Evolutionary conservation across 2,329 filamentous ascomycete genomes (phyloP).

Genomic region (Colletotrichum karsti): DNA sequence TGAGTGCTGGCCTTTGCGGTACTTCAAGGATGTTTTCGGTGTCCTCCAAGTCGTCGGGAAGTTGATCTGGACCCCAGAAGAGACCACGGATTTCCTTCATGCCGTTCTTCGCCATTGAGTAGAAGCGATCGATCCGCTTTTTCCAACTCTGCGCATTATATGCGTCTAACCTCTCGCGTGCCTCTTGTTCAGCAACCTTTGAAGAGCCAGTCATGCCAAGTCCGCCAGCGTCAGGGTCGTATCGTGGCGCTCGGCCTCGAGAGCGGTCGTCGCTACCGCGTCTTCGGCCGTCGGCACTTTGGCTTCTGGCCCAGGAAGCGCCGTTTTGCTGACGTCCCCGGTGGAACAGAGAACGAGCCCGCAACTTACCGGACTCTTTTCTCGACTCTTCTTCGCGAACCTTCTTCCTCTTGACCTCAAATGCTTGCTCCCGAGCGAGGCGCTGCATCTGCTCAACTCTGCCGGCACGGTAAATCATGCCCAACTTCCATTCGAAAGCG

Average conservation of each 20-base stretch:
- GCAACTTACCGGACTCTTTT: constrained; percentile 59
- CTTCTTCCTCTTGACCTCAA: constrained; percentile 85
- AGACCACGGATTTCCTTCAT: constrained; percentile 81
- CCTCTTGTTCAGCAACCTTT: constrained; percentile 79
- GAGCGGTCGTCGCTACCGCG: constrained; percentile 41
- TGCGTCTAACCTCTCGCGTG: constrained; percentile 76
- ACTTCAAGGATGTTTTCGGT: constrained; percentile 87
- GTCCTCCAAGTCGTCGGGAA: constrained; percentile 84
- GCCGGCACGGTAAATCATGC: constrained; percentile 91
- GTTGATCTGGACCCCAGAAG: constrained; percentile 84
- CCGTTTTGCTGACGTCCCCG: constrained; percentile 40
- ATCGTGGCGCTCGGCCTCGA: constrained; percentile 64
- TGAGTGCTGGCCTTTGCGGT: constrained; percentile 83
- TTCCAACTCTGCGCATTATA: constrained; percentile 95
- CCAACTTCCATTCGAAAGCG: constrained; percentile 96
- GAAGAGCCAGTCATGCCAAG: constrained; percentile 74
- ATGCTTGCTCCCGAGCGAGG: constrained; percentile 89
- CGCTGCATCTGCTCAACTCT: constrained; percentile 90
- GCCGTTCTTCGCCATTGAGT: constrained; percentile 73
- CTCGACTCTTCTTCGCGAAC: constrained; percentile 76
- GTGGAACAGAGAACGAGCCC: constrained; percentile 62
- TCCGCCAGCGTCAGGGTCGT: constrained; percentile 82
- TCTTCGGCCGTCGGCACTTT: constrained; percentile 60
- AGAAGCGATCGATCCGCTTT: constrained; percentile 82
- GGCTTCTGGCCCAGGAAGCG: constrained; percentile 57